Conservation (phyloP, 2,329 filamentous ascomycete genomes). For the Clarireedia homoeocarpa region DNA sequence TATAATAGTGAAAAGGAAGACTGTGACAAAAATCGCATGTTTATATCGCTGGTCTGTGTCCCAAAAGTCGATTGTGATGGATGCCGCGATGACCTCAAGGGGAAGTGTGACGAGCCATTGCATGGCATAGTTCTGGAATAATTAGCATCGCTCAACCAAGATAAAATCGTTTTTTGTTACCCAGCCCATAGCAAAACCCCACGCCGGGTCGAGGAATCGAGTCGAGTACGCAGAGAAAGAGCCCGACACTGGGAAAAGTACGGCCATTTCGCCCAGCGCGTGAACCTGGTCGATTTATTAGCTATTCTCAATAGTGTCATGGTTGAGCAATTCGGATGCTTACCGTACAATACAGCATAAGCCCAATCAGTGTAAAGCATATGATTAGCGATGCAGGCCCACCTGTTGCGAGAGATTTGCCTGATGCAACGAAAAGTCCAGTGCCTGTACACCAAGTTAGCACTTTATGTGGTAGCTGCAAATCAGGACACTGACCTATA, state of each 20-base stretch:
- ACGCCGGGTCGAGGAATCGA: constrained; percentile 85
- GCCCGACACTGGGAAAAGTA: constrained; percentile 82
- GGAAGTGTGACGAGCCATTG: constrained; percentile 83
- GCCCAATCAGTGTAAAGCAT: constrained; percentile 70
- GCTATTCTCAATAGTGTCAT: too few species aligned
- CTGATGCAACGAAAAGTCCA: constrained; percentile 81
- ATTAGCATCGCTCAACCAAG: neutral
- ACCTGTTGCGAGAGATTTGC: constrained; percentile 59
- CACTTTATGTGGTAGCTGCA: neutral
- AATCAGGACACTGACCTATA: constrained; percentile 49
- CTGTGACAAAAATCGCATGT: constrained; percentile 69
- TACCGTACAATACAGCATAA: constrained; percentile 78
- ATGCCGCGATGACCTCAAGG: constrained; percentile 79
- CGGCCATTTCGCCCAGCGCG: constrained; percentile 83
- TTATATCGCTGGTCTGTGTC: constrained; percentile 43
- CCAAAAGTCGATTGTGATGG: constrained; percentile 81
- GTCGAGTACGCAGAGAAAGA: constrained; percentile 91
- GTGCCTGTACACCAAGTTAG: constrained; percentile 44
- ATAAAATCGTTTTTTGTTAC: constrained; percentile 7
- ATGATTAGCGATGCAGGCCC: constrained; percentile 73
- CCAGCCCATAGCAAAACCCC: constrained; percentile 95
- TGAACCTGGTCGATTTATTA: constrained; percentile 46
- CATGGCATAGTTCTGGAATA: constrained; percentile 58
- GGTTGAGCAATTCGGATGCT: neutral
- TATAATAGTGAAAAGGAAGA: constrained; percentile 73